phyloP scores from a whole-genome alignment of 2,329 filamentous ascomycete species.

The Ascochyta fabae region DNA sequence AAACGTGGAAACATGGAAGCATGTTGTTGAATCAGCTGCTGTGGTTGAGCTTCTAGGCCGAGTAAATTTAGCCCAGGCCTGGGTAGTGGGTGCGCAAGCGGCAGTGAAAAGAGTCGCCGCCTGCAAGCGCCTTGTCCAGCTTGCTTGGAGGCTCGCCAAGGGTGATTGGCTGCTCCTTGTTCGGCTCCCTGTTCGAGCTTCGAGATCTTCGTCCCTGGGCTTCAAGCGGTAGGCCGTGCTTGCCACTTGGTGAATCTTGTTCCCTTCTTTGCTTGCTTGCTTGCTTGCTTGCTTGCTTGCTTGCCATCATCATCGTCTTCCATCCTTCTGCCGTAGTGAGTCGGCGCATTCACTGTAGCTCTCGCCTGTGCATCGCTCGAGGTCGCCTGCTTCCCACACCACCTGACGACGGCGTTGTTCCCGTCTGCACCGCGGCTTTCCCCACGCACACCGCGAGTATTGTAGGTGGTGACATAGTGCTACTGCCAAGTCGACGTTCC shows the following conservation, averaged over 20 bases:
- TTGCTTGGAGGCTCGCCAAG: slow-evolving; percentile 5
- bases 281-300: neutral
- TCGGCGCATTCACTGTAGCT: neutral
- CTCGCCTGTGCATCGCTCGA: neutral
- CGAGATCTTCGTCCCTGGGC: slow-evolving; percentile 27
- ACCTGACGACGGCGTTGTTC: neutral
- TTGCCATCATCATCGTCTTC: neutral
- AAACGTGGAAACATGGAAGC: slow-evolving; percentile 21
- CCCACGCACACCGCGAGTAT: slow-evolving; percentile 3
- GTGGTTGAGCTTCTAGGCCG: slow-evolving; percentile 18
- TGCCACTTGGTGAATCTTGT: slow-evolving; percentile 13
- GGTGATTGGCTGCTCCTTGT: slow-evolving; percentile 25
- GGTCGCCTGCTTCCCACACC: neutral
- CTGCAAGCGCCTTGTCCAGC: slow-evolving; percentile 28
- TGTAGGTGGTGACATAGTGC: slow-evolving; percentile 1
- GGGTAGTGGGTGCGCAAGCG: slow-evolving; percentile 30
- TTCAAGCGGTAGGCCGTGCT: slow-evolving; percentile 7
- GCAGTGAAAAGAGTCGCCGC: slow-evolving; percentile 25
- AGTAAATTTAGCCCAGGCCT: slow-evolving; percentile 37
- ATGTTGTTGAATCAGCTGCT: slow-evolving; percentile 15
- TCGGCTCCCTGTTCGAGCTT: slow-evolving; percentile 19
- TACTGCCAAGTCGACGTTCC: slow-evolving; percentile 15
- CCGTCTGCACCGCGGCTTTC: neutral
- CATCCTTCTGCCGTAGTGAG: neutral
- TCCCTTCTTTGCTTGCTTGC: neutral